phyloP scores from a whole-genome alignment of 108 stramenopile genomes.

The Cylindrotheca fusiformis region DNA sequence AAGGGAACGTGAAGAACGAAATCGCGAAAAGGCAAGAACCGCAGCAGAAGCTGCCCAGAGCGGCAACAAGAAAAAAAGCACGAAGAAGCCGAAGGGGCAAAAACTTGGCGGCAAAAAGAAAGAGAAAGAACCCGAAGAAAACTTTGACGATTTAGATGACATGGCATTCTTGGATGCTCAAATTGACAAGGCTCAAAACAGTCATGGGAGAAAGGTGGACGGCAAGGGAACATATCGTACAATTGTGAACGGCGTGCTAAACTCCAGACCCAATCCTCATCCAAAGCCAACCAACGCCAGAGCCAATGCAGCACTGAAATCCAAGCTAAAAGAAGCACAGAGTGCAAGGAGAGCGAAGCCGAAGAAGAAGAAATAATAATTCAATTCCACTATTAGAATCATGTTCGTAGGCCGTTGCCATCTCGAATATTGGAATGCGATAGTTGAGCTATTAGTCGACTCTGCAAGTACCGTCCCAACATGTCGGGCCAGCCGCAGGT shows the following conservation, averaged over 20 bases:
- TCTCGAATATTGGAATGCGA: too few species aligned
- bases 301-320: slow-evolving; percentile 42
- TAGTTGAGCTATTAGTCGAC: too few species aligned
- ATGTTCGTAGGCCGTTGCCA: too few species aligned
- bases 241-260: slow-evolving; percentile 77
- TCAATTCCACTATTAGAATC: too few species aligned
- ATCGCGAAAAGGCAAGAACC: slow-evolving; percentile 11
- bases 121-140: slow-evolving; percentile 16
- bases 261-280: slow-evolving; percentile 46
- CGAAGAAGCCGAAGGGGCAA: slow-evolving; percentile 47
- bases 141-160: slow-evolving; percentile 66
- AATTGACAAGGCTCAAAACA: slow-evolving; percentile 72
- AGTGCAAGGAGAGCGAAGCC: slow-evolving; percentile 54
- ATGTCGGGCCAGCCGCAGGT: slow-evolving; percentile 89
- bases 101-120: slow-evolving; percentile 41
- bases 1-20: slow-evolving; percentile 51
- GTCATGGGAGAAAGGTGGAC: slow-evolving; percentile 74
- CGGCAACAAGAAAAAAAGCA: slow-evolving; percentile 23
- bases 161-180: slow-evolving; percentile 86
- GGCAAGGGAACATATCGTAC: slow-evolving; percentile 65
- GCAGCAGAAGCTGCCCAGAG: not conserved
- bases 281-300: slow-evolving; percentile 38
- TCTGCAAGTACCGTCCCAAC: slow-evolving; percentile 74
- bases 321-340: slow-evolving; percentile 67
- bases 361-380: slow-evolving; percentile 41